A percentile compares a stretch with the other conserved stretches of the same genome.
These are phyloP conservation scores for Vigna angularis DNA, from an alignment of 306 rosid genomes.

Conservation along the genomic window DNA sequence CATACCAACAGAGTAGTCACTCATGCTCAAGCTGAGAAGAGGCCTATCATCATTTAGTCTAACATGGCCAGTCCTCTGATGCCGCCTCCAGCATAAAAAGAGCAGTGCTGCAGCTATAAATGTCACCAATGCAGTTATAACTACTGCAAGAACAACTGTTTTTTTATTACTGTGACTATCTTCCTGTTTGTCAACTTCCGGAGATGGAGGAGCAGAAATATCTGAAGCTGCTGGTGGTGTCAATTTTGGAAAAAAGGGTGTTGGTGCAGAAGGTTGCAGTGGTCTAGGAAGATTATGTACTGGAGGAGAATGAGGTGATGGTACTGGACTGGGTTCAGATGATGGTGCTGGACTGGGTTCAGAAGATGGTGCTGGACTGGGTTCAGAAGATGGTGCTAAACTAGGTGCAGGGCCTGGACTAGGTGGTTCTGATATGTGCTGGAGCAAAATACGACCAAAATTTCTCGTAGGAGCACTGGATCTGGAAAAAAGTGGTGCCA, in stretches of 20 bases:
- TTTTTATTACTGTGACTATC: constrained; percentile 41
- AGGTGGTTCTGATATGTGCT: constrained; percentile 51
- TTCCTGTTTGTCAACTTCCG: constrained; percentile 37
- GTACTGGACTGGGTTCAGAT: constrained; percentile 39
- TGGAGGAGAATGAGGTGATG: constrained; percentile 39
- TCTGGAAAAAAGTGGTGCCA: constrained; percentile 48
- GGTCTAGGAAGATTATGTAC: constrained; percentile 14
- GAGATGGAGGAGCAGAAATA: constrained; percentile 43
- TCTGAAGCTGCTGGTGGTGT: constrained; percentile 42
- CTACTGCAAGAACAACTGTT: constrained; percentile 66
- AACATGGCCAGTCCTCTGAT: constrained; percentile 44
- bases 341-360: constrained; percentile 39
- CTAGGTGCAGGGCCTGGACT: constrained; percentile 45
- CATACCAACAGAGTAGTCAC: constrained; percentile 76
- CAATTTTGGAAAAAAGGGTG: constrained; percentile 42
- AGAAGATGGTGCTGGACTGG: constrained; percentile 34
- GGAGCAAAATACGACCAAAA: constrained; percentile 53
- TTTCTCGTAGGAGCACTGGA: constrained; percentile 57
- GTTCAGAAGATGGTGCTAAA: constrained; percentile 42
- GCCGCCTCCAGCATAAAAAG: constrained; percentile 61
- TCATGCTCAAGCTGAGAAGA: constrained; percentile 77
- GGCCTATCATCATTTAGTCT: constrained; percentile 87
- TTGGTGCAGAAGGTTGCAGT: constrained; percentile 14
- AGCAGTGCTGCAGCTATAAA: constrained; percentile 66
- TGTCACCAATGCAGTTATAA: constrained; percentile 73